Conservation (phyloP, 2,329 filamentous ascomycete species). For the Colletotrichum sp. region DNA sequence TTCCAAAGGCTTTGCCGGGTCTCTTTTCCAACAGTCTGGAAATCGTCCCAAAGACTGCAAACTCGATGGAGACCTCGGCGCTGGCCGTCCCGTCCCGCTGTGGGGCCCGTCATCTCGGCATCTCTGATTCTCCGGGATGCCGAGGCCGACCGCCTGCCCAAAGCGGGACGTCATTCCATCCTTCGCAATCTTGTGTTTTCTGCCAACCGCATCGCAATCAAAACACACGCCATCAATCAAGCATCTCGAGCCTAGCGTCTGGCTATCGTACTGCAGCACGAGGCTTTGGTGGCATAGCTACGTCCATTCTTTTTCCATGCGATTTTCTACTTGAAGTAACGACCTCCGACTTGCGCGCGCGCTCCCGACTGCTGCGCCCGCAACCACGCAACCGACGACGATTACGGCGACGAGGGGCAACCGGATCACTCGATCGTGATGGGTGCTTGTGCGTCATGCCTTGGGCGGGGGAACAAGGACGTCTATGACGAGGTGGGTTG, state of each 20-base stretch:
- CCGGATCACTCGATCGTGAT: conserved; percentile 38
- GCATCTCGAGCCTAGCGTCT: neutral
- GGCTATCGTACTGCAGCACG: neutral
- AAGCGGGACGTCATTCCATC: conserved; percentile 13
- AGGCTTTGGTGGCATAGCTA: neutral
- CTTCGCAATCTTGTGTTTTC: conserved; percentile 14
- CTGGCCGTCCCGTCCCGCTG: conserved; percentile 22
- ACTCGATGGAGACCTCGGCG: conserved; percentile 14
- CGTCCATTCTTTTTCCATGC: conserved; percentile 5
- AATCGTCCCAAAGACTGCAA: conserved; percentile 14
- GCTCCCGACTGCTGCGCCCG: neutral
- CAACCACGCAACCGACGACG: neutral
- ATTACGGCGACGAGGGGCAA: neutral
- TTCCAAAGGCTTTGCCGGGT: conserved; percentile 13
- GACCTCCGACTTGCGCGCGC: neutral
- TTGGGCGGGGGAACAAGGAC: conserved; percentile 57
- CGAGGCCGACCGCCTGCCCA: conserved; percentile 11
- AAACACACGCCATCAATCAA: conserved; percentile 13
- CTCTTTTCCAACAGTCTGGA: conserved; percentile 4
- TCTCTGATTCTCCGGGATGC: neutral
- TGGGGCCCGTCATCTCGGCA: neutral
- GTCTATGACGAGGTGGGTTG: conserved; percentile 58
- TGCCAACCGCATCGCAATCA: conserved; percentile 25
- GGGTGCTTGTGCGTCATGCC: conserved; percentile 67
- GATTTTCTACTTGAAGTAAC: neutral